These are phyloP conservation scores for Clonostachys byssicola DNA, from an alignment of 2,329 filamentous ascomycete species.

Conservation along the genomic window DNA sequence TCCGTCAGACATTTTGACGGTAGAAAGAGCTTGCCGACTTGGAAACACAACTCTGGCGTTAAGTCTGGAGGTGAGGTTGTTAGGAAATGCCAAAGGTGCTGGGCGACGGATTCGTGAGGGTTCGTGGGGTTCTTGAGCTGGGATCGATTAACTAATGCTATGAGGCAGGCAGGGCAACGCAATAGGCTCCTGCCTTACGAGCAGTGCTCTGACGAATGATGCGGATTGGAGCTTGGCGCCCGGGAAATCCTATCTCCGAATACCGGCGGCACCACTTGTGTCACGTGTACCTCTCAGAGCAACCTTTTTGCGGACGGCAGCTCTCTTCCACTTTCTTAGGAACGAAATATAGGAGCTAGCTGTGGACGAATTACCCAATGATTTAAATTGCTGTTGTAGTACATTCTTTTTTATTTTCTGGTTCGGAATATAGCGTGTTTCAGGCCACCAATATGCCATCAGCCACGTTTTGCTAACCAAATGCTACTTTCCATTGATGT, in stretches of 20 bases:
- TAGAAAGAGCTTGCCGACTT: not conserved
- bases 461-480: no score
- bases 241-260: conserved; percentile 1
- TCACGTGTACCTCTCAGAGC: no score
- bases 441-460: no score
- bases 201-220: conserved; percentile 4
- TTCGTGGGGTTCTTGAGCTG: conserved; percentile 3
- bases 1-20: conserved; percentile 69
- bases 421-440: no score
- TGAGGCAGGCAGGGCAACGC: conserved; percentile 20
- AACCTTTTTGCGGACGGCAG: no score
- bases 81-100: not conserved
- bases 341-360: no score
- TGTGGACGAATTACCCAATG: no score
- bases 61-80: not conserved
- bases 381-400: no score
- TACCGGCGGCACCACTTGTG: not conserved
- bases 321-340: no score
- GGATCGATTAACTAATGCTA: conserved; percentile 7
- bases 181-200: conserved; percentile 27
- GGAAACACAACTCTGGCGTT: not conserved
- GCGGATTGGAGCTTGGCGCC: conserved; percentile 1
- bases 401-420: no score
- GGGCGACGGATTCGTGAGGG: not conserved
- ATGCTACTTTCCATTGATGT: no score